Percentiles rank a stretch among this genome's conserved stretches.
phyloP scores from a whole-genome alignment of 2,329 filamentous ascomycete species.

The Monosporascus sp. region DNA sequence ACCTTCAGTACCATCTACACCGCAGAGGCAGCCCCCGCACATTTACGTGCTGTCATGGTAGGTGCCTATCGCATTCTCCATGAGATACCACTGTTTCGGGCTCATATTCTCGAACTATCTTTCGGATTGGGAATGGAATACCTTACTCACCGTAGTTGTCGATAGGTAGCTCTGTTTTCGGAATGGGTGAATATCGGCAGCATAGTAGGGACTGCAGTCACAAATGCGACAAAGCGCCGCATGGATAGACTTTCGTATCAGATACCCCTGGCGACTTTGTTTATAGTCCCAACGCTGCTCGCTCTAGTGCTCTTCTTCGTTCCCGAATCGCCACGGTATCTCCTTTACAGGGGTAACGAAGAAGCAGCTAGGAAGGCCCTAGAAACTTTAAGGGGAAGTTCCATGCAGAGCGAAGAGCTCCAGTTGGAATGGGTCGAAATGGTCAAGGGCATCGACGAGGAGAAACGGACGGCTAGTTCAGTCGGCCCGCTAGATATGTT shows the following conservation, averaged over 20 bases:
- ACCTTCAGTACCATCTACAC: conserved; percentile 44
- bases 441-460: conserved; percentile 33
- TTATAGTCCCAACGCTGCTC: conserved; percentile 42
- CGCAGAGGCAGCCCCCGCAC: conserved; percentile 41
- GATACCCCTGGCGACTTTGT: conserved; percentile 41
- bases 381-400: conserved; percentile 23
- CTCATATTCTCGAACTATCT: not conserved
- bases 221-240: conserved; percentile 34
- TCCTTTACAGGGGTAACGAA: conserved; percentile 29
- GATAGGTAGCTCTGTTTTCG: conserved; percentile 33
- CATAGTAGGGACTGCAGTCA: conserved; percentile 39
- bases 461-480: conserved; percentile 26
- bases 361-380: conserved; percentile 24
- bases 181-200: conserved; percentile 45
- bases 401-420: conserved; percentile 25
- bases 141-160: not conserved
- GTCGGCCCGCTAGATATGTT: conserved; percentile 34
- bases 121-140: not conserved
- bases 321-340: conserved; percentile 40
- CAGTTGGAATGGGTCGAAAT: conserved; percentile 36
- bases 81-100: not conserved
- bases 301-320: conserved; percentile 40
- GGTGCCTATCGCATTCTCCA: conserved; percentile 4
- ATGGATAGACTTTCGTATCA: conserved; percentile 36
- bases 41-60: conserved; percentile 43